phyloP scores from a whole-genome alignment of 2,329 filamentous ascomycete genomes.

The Cryphonectria carpinicola region DNA sequence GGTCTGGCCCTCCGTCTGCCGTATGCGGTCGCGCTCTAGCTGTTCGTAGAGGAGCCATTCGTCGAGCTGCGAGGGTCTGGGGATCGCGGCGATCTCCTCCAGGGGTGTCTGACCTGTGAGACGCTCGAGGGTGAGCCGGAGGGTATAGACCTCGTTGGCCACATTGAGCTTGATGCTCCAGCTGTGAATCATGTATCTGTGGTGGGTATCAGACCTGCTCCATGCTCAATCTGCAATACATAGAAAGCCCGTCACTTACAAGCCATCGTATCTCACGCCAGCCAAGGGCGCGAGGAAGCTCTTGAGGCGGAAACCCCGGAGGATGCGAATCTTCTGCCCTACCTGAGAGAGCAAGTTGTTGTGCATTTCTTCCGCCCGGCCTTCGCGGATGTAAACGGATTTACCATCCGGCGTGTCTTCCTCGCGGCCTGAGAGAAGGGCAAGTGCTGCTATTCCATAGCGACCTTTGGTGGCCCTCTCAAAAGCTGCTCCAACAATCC shows the following conservation, averaged over 20 bases:
- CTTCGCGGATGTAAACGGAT: constrained; percentile 51
- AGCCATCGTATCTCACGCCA: constrained; percentile 61
- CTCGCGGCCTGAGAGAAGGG: constrained; percentile 56
- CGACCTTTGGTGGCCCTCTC: constrained; percentile 51
- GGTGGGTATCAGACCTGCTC: neutral
- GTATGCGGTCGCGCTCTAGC: constrained; percentile 48
- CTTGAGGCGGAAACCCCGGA: constrained; percentile 54
- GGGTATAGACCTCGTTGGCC: constrained; percentile 45
- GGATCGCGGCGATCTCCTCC: constrained; percentile 48
- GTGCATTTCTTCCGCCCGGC: constrained; percentile 50
- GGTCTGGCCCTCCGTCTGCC: constrained; percentile 43
- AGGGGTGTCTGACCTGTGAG: constrained; percentile 47
- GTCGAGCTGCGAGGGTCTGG: constrained; percentile 58
- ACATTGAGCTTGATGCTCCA: constrained; percentile 50
- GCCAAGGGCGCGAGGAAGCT: constrained; percentile 56
- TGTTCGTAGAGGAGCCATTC: constrained; percentile 58
- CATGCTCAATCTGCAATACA: neutral
- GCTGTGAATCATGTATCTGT: constrained; percentile 53
- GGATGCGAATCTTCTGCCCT: constrained; percentile 54
- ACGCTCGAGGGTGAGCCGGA: constrained; percentile 53
- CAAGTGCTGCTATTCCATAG: constrained; percentile 52
- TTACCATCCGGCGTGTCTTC: constrained; percentile 41
- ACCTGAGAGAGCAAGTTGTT: constrained; percentile 53
- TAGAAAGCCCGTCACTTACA: constrained; percentile 46
- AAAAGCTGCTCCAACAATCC: constrained; percentile 50